Conservation (phyloP, 2,329 filamentous ascomycete species). For the Botrytis squamosa region DNA sequence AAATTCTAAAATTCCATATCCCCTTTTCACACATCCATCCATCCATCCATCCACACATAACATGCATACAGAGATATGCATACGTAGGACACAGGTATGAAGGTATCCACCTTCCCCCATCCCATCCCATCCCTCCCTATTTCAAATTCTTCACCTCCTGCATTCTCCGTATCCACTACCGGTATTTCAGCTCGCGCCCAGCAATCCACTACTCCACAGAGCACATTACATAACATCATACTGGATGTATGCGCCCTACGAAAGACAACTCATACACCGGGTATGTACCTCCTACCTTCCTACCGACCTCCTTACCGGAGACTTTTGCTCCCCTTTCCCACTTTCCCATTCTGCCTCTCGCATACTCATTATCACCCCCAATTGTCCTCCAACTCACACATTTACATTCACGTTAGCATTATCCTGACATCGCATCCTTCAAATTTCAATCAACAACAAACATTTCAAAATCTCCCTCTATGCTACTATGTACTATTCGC, state of each 20-base stretch:
- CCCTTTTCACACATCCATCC: not conserved
- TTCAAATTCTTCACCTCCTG: not conserved
- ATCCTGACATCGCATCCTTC: not conserved
- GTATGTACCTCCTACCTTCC: not conserved
- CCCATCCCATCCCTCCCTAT: not conserved
- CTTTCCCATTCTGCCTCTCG: not conserved
- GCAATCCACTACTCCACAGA: not conserved
- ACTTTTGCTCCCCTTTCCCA: not conserved
- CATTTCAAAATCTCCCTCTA: not conserved
- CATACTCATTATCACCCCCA: not conserved
- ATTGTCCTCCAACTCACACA: not conserved
- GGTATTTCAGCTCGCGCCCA: not conserved
- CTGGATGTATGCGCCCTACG: not conserved
- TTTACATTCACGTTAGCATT: not conserved
- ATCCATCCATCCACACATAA: not conserved
- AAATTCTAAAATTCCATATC: not conserved
- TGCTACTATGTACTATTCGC: constrained; percentile 1
- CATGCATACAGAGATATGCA: not conserved
- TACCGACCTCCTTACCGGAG: not conserved
- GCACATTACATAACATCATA: not conserved
- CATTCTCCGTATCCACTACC: not conserved
- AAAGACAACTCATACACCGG: not conserved
- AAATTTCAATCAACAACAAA: not conserved
- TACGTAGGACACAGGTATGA: not conserved
- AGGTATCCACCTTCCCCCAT: not conserved